A percentile compares a stretch with the other conserved stretches of the same genome.
These are phyloP conservation scores for Hyaloscypha hepaticicola DNA, from an alignment of 495 filamentous ascomycete species.

Conservation along the genomic window DNA sequence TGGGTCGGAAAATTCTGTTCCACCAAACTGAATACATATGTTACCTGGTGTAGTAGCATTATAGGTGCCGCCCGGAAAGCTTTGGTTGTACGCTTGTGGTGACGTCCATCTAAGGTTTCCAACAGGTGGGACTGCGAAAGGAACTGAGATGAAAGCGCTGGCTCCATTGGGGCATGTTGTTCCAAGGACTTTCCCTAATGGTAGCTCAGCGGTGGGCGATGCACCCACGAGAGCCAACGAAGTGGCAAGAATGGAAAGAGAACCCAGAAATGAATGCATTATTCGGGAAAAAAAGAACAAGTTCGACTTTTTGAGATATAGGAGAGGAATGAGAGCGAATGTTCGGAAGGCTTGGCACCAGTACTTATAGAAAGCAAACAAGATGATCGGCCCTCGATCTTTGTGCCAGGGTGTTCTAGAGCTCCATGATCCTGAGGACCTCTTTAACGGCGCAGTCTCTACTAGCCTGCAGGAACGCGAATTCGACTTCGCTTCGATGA, in stretches of 20 bases:
- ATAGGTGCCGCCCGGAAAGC: slow-evolving; percentile 21
- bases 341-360: too few species aligned
- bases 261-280: slow-evolving; percentile 10
- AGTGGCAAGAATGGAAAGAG: not conserved
- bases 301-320: not conserved
- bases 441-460: too few species aligned
- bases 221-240: not conserved
- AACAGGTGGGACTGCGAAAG: slow-evolving; percentile 34
- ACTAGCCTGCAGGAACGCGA: too few species aligned
- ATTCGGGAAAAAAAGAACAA: not conserved
- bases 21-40: slow-evolving; percentile 38
- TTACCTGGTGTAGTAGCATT: slow-evolving; percentile 10
- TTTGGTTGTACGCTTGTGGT: slow-evolving; percentile 29
- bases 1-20: slow-evolving; percentile 29
- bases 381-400: too few species aligned
- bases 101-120: slow-evolving; percentile 33
- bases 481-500: too few species aligned
- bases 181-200: slow-evolving; percentile 4
- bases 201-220: slow-evolving; percentile 4
- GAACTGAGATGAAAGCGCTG: slow-evolving; percentile 22
- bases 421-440: too few species aligned
- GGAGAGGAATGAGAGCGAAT: slow-evolving; percentile 4
- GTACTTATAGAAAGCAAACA: too few species aligned
- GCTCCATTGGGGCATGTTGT: slow-evolving; percentile 8
- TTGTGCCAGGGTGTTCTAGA: too few species aligned